Percentiles rank a stretch among this genome's conserved stretches.
These are phyloP conservation scores for Exophiala sp. DNA, from an alignment of 2,329 filamentous ascomycete species.

Conservation along the genomic window DNA sequence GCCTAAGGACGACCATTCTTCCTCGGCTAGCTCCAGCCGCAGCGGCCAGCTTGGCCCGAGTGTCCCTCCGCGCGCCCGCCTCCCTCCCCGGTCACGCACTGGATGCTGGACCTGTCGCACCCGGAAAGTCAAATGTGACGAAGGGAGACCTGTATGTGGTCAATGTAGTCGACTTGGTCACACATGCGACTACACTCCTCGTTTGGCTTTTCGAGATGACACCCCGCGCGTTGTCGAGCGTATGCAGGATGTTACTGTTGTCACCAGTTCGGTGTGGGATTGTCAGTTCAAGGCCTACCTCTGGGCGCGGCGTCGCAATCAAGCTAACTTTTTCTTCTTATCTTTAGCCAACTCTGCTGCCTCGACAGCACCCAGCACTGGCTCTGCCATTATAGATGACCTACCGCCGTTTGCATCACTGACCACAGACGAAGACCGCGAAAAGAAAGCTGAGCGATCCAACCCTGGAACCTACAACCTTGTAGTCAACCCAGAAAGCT, in stretches of 20 bases:
- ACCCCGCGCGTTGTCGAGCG: slow-evolving; percentile 47
- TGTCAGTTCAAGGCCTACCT: slow-evolving; percentile 37
- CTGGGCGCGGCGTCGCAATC: slow-evolving; percentile 6
- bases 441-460: slow-evolving; percentile 49
- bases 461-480: slow-evolving; percentile 53
- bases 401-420: slow-evolving; percentile 51
- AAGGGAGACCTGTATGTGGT: slow-evolving; percentile 50
- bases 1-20: slow-evolving; percentile 38
- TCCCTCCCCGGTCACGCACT: slow-evolving; percentile 50
- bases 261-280: slow-evolving; percentile 53
- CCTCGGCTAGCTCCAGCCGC: slow-evolving; percentile 32
- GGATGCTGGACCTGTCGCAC: slow-evolving; percentile 42
- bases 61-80: slow-evolving; percentile 40
- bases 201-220: slow-evolving; percentile 51
- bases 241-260: slow-evolving; percentile 48
- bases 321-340: slow-evolving; percentile 4
- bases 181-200: slow-evolving; percentile 53
- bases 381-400: slow-evolving; percentile 38
- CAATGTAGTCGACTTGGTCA: slow-evolving; percentile 53
- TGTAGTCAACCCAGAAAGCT: slow-evolving; percentile 50
- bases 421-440: slow-evolving; percentile 53
- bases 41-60: slow-evolving; percentile 33
- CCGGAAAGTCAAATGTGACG: slow-evolving; percentile 51
- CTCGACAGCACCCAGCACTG: slow-evolving; percentile 30
- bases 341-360: slow-evolving; percentile 32